These are phyloP conservation scores for Saksenaea oblongispora DNA, from an alignment of 371 early-diverging fungal genomes.

Conservation along the genomic window DNA sequence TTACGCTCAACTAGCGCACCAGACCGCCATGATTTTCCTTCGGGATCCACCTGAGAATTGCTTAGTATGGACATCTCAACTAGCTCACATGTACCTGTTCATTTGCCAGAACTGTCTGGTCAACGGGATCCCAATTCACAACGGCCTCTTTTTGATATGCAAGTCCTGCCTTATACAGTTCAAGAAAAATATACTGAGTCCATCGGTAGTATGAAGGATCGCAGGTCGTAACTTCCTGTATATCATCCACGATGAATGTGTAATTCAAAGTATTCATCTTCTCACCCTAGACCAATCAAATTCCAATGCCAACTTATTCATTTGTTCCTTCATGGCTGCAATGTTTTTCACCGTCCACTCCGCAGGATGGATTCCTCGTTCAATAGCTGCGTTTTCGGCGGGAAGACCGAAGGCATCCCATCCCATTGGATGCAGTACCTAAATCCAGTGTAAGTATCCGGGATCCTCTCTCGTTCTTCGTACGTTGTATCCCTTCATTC, in stretches of 20 bases:
- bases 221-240: slow-evolving; percentile 82
- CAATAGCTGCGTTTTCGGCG: slow-evolving; percentile 98
- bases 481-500: slow-evolving; percentile 75
- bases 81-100: slow-evolving; percentile 70
- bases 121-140: slow-evolving; percentile 97
- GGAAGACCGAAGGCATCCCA: slow-evolving; percentile 99
- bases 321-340: slow-evolving; percentile 76
- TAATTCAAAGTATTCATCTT: background rate
- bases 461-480: background rate
- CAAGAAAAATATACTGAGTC: slow-evolving; percentile 89
- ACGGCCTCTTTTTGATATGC: slow-evolving; percentile 87
- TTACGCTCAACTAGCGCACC: slow-evolving; percentile 92
- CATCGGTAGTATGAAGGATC: slow-evolving; percentile 87
- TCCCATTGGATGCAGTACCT: slow-evolving; percentile 94
- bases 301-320: slow-evolving; percentile 71
- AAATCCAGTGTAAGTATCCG: slow-evolving; percentile 3
- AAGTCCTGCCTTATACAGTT: slow-evolving; percentile 75
- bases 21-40: slow-evolving; percentile 90
- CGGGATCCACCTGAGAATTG: slow-evolving; percentile 70
- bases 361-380: slow-evolving; percentile 77
- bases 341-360: slow-evolving; percentile 89
- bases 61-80: background rate
- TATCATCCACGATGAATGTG: background rate
- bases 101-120: slow-evolving; percentile 93
- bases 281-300: slow-evolving; percentile 90